Evolutionary conservation across 2,329 filamentous ascomycete genomes (phyloP).

Genomic region (Colletotrichum spaethianum): DNA sequence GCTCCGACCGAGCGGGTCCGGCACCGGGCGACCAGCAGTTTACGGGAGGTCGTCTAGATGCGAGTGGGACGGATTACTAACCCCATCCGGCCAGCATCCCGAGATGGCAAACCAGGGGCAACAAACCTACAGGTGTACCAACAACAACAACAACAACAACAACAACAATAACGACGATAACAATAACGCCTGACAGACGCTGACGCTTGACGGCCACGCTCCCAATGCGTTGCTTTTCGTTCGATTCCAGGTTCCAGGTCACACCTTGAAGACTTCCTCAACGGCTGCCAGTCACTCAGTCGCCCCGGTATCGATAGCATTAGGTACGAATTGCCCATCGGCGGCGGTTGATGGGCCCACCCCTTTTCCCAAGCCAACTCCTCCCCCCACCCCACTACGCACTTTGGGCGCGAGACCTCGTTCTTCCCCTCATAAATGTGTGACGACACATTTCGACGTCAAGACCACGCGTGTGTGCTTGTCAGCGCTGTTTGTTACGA

Average conservation of each 20-base stretch:
- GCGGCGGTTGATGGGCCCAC: neutral
- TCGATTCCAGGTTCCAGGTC: slow-evolving; percentile 4
- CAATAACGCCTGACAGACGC: neutral
- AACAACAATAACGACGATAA: too few relatives aligned
- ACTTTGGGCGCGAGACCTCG: slow-evolving; percentile 7
- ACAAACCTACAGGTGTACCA: neutral
- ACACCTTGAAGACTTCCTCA: slow-evolving; percentile 8
- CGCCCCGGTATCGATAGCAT: neutral
- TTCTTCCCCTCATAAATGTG: slow-evolving; percentile 18
- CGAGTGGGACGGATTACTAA: slow-evolving; percentile 34
- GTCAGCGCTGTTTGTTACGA: slow-evolving; percentile 17
- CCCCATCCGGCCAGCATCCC: slow-evolving; percentile 30
- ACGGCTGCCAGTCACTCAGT: neutral
- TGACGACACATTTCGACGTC: slow-evolving; percentile 21
- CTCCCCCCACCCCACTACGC: neutral
- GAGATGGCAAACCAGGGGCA: slow-evolving; percentile 29
- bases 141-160: too few relatives aligned
- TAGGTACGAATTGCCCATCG: neutral
- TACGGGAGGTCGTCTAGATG: slow-evolving; percentile 32
- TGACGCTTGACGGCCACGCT: neutral
- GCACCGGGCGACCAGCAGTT: slow-evolving; percentile 36
- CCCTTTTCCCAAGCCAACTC: slow-evolving; percentile 4
- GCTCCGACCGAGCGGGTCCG: slow-evolving; percentile 35
- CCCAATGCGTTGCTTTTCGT: slow-evolving; percentile 1
- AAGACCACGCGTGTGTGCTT: neutral